These are phyloP conservation scores for Penicillium janthinellum DNA, from an alignment of 2,329 filamentous ascomycete genomes.

Conservation along the genomic window DNA sequence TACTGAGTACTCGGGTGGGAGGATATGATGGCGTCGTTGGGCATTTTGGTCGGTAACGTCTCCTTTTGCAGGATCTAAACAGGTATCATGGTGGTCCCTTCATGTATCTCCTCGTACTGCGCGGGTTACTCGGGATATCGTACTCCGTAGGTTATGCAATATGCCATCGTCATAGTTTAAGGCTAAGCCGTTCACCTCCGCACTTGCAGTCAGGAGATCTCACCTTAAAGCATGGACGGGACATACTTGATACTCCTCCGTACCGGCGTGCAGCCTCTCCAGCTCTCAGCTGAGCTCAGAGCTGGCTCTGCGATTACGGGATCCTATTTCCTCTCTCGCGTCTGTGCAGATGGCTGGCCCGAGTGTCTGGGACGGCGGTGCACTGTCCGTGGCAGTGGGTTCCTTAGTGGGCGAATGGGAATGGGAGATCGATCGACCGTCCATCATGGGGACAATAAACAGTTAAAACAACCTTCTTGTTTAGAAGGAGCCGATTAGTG, in stretches of 20 bases:
- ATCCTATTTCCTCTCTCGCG: conserved; percentile 1
- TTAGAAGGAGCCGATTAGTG: neutral
- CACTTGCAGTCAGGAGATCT: too few species aligned
- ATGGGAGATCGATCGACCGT: conserved; percentile 10
- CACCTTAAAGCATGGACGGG: too few species aligned
- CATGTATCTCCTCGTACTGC: too few species aligned
- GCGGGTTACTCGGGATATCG: too few species aligned
- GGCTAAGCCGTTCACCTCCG: too few species aligned
- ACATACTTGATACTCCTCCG: neutral
- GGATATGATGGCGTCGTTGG: neutral
- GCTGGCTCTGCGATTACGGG: neutral
- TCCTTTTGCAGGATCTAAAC: too few species aligned
- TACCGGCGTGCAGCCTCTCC: too few species aligned
- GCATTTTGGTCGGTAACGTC: too few species aligned
- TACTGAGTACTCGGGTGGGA: neutral
- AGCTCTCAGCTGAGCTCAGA: neutral
- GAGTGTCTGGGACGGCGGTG: conserved; percentile 24
- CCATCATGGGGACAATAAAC: neutral
- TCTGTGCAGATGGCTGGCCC: conserved; percentile 14
- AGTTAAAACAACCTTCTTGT: neutral
- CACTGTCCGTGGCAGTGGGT: conserved; percentile 25
- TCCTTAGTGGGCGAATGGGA: conserved; percentile 14
- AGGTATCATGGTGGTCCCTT: too few species aligned
- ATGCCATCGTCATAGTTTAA: too few species aligned
- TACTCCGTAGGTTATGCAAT: too few species aligned